phyloP scores from a whole-genome alignment of 805 yeast genomes.

The Kodamaea neixiangensis region DNA sequence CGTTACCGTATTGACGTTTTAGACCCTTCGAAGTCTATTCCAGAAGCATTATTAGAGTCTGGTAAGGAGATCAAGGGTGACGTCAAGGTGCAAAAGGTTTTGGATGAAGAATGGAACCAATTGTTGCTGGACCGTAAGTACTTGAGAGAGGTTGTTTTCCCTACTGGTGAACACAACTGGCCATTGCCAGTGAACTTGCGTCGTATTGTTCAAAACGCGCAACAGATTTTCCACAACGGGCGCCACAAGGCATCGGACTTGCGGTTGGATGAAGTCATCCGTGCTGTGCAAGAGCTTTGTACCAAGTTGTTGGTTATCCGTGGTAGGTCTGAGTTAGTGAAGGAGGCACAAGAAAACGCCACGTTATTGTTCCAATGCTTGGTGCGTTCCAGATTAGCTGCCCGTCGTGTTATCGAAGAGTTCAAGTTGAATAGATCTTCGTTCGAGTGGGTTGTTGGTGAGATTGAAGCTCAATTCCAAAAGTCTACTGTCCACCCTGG shows the following conservation, averaged over 20 bases:
- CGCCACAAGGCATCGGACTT: slow-evolving; percentile 88
- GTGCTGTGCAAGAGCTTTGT: slow-evolving; percentile 68
- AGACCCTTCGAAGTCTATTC: slow-evolving; percentile 60
- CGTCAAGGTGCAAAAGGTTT: slow-evolving; percentile 70
- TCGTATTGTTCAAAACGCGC: slow-evolving; percentile 95
- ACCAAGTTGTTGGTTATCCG: slow-evolving; percentile 73
- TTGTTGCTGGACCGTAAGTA: slow-evolving; percentile 73
- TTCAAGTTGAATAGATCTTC: slow-evolving; percentile 81
- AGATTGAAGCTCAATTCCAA: slow-evolving; percentile 90
- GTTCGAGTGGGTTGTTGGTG: slow-evolving; percentile 95
- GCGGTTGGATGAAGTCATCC: slow-evolving; percentile 77
- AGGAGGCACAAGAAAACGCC: slow-evolving; percentile 92
- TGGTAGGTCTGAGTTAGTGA: slow-evolving; percentile 70
- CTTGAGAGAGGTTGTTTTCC: slow-evolving; percentile 78
- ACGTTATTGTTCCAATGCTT: slow-evolving; percentile 87
- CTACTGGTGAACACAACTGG: slow-evolving; percentile 95
- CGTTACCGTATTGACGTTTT: slow-evolving; percentile 86
- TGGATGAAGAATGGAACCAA: slow-evolving; percentile 85
- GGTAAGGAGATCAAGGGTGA: slow-evolving; percentile 92
- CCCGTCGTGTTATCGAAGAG: slow-evolving; percentile 90
- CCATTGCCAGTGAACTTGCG: slow-evolving; percentile 96
- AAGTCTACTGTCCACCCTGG: slow-evolving; percentile 93
- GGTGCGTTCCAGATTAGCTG: slow-evolving; percentile 87
- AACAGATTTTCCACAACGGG: slow-evolving; percentile 93
- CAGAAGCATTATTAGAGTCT: slow-evolving; percentile 77